A percentile compares a stretch with the other conserved stretches of the same genome.
Conservation (phyloP, 148 eudicot species). For the Fagopyrum homotropicum region DNA sequence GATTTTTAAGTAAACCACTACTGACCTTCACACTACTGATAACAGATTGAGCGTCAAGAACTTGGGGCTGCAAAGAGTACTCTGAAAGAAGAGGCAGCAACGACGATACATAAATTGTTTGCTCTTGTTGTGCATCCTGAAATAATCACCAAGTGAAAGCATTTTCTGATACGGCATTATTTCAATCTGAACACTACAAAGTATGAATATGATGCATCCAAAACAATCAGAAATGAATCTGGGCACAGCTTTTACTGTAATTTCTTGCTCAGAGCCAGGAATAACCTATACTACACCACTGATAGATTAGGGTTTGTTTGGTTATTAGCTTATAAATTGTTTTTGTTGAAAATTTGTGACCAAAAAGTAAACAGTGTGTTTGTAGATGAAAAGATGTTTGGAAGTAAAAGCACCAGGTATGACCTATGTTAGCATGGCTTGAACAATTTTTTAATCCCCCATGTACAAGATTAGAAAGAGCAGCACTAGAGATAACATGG, state of each 20-base stretch:
- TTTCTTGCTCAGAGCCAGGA: background rate
- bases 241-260: background rate
- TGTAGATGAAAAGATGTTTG: background rate
- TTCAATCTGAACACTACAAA: background rate
- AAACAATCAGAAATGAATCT: background rate
- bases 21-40: conserved; percentile 84
- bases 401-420: background rate
- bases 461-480: background rate
- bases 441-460: background rate
- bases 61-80: conserved; percentile 75
- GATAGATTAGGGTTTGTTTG: background rate
- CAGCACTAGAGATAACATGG: background rate
- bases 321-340: too few relatives aligned
- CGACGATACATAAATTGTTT: conserved; percentile 67
- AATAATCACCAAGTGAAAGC: conserved; percentile 15
- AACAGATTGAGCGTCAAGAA: conserved; percentile 78
- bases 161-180: background rate
- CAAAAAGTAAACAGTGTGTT: too few relatives aligned
- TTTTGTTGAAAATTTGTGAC: too few relatives aligned
- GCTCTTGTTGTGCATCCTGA: conserved; percentile 90
- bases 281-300: background rate
- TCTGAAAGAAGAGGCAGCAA: conserved; percentile 89
- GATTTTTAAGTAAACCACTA: background rate
- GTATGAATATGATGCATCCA: background rate
- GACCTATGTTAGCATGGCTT: background rate